These are phyloP conservation scores for Aspergillus cristatus DNA, from an alignment of 495 filamentous ascomycete genomes.

Conservation along the genomic window DNA sequence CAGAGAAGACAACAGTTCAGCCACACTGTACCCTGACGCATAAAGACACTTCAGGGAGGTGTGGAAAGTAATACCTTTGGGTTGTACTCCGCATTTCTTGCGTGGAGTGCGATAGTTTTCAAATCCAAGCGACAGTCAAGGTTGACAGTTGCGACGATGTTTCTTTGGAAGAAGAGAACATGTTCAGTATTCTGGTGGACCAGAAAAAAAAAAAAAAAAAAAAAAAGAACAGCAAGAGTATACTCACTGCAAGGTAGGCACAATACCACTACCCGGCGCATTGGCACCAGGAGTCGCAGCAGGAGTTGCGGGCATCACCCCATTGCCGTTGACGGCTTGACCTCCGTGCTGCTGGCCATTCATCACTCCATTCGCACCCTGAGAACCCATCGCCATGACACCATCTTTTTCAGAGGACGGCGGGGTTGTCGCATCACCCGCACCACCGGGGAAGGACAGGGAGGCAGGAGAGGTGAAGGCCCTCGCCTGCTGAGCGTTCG, in stretches of 20 bases:
- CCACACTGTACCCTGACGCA: slow-evolving; percentile 37
- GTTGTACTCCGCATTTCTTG: slow-evolving; percentile 97
- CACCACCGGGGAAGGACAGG: slow-evolving; percentile 80
- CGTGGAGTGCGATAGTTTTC: slow-evolving; percentile 98
- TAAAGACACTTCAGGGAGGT: slow-evolving; percentile 31
- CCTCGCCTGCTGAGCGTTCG: slow-evolving; percentile 80
- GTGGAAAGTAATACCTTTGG: slow-evolving; percentile 65
- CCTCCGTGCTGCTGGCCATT: slow-evolving; percentile 54
- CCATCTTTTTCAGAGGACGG: slow-evolving; percentile 58
- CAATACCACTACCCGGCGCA: slow-evolving; percentile 77
- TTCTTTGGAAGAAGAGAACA: slow-evolving; percentile 67
- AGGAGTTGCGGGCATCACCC: slow-evolving; percentile 91
- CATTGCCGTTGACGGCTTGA: slow-evolving; percentile 59
- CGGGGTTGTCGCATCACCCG: slow-evolving; percentile 71
- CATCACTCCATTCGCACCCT: slow-evolving; percentile 34
- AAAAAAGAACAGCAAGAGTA: slow-evolving; percentile 41
- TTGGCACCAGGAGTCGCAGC: slow-evolving; percentile 84
- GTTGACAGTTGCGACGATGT: slow-evolving; percentile 99
- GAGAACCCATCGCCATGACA: slow-evolving; percentile 35
- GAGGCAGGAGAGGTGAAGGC: slow-evolving; percentile 84
- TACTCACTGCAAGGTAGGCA: slow-evolving; percentile 98
- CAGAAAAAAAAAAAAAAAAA: slow-evolving; percentile 13
- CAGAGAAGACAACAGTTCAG: slow-evolving; percentile 32
- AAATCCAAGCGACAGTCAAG: slow-evolving; percentile 95
- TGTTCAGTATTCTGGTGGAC: slow-evolving; percentile 39